A percentile compares a stretch with the other conserved stretches of the same genome.
These are phyloP conservation scores for Evernia prunastri DNA, from an alignment of 495 filamentous ascomycete species.

Conservation along the genomic window DNA sequence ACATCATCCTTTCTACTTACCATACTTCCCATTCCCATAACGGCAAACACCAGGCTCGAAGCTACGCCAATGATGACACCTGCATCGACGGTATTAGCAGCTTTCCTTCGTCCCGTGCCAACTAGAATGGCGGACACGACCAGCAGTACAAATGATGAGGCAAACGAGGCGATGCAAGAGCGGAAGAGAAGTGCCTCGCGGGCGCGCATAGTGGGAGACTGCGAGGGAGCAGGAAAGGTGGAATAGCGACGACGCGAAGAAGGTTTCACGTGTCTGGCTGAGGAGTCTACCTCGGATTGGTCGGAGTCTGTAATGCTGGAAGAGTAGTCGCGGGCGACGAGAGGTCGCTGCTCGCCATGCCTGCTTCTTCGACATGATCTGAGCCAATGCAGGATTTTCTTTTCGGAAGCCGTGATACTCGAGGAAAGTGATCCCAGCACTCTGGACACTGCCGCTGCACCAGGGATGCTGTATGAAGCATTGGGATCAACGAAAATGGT, in stretches of 20 bases:
- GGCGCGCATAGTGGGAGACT: slow-evolving; percentile 28
- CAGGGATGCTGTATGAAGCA: slow-evolving; percentile 41
- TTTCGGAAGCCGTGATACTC: slow-evolving; percentile 36
- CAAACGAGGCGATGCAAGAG: slow-evolving; percentile 40
- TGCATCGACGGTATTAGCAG: slow-evolving; percentile 51
- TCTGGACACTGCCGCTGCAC: slow-evolving; percentile 36
- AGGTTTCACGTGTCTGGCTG: slow-evolving; percentile 1
- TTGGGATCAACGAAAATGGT: slow-evolving; percentile 53
- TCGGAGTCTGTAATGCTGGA: slow-evolving; percentile 23
- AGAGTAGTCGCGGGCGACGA: slow-evolving; percentile 13
- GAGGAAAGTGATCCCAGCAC: slow-evolving; percentile 1
- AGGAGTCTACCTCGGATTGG: slow-evolving; percentile 14
- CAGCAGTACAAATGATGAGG: slow-evolving; percentile 46
- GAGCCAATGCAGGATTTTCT: slow-evolving; percentile 41
- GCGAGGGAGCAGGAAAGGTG: slow-evolving; percentile 37
- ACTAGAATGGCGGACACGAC: slow-evolving; percentile 48
- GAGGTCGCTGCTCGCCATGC: slow-evolving; percentile 7
- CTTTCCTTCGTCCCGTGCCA: slow-evolving; percentile 46
- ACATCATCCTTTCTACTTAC: slow-evolving; percentile 38
- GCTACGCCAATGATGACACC: slow-evolving; percentile 55
- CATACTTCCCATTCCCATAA: slow-evolving; percentile 46
- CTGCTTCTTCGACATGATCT: slow-evolving; percentile 5
- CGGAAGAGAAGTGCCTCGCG: slow-evolving; percentile 43
- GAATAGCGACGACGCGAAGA: slow-evolving; percentile 33
- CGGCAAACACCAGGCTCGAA: slow-evolving; percentile 47